phyloP scores from a whole-genome alignment of 2,329 filamentous ascomycete species.

The Calonectria ilicicola region DNA sequence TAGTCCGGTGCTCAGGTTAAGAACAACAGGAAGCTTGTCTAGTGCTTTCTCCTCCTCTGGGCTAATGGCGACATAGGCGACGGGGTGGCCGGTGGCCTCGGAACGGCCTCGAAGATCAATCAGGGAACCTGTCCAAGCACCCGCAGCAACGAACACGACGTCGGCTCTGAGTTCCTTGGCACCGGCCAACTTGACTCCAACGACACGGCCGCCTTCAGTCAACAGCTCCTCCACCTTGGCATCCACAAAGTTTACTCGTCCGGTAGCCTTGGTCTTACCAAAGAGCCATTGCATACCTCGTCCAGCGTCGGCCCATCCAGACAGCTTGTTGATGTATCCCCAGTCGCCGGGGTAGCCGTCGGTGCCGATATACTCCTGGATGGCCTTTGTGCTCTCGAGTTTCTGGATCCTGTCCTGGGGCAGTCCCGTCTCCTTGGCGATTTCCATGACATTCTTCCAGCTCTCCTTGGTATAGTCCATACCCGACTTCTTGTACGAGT shows the following conservation, averaged over 20 bases:
- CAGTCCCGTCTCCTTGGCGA: conserved; percentile 55
- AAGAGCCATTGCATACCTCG: conserved; percentile 75
- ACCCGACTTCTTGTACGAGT: conserved; percentile 54
- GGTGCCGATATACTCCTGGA: conserved; percentile 59
- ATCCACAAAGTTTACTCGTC: conserved; percentile 67
- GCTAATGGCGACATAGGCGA: conserved; percentile 83
- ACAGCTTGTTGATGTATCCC: conserved; percentile 80
- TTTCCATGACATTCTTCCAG: conserved; percentile 69
- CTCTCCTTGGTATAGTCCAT: conserved; percentile 71
- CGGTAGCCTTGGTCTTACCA: conserved; percentile 63
- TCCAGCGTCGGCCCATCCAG: conserved; percentile 86
- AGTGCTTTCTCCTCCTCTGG: conserved; percentile 76
- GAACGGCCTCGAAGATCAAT: conserved; percentile 82
- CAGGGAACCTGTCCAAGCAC: conserved; percentile 86
- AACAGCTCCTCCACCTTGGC: conserved; percentile 60
- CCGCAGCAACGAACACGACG: conserved; percentile 83
- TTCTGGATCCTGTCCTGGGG: conserved; percentile 55
- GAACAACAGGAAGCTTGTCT: conserved; percentile 74
- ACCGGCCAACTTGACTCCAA: conserved; percentile 62
- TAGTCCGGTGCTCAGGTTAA: conserved; percentile 78
- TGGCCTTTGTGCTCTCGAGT: conserved; percentile 57
- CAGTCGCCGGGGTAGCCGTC: conserved; percentile 68
- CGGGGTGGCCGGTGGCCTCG: conserved; percentile 83
- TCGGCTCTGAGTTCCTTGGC: conserved; percentile 66
- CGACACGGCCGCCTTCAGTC: conserved; percentile 54